Evolutionary conservation across 2,329 filamentous ascomycete species (phyloP).

Genomic region (Didymella segeticola): DNA sequence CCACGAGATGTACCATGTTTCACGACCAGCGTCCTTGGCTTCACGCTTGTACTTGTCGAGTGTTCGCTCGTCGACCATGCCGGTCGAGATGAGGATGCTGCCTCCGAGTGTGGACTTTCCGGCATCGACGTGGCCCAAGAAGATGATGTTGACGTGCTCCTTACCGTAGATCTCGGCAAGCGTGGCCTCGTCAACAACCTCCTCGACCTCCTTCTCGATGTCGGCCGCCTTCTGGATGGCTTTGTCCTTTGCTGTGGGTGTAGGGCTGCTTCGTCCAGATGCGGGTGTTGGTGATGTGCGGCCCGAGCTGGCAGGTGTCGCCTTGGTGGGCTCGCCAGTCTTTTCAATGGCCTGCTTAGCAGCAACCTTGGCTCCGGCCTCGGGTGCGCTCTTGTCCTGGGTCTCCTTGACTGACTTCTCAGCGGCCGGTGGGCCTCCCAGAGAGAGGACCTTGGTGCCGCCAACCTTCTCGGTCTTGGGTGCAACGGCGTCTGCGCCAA

Average conservation of each 20-base stretch:
- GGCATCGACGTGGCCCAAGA: conserved; percentile 97
- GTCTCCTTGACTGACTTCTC: conserved; percentile 59
- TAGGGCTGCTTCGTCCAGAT: conserved; percentile 83
- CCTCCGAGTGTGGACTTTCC: conserved; percentile 97
- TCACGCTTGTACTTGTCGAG: conserved; percentile 93
- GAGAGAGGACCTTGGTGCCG: conserved; percentile 75
- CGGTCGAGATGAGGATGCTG: conserved; percentile 88
- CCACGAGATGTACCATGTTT: conserved; percentile 99
- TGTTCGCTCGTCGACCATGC: conserved; percentile 99
- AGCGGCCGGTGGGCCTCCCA: conserved; percentile 63
- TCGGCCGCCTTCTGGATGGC: conserved; percentile 76
- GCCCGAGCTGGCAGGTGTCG: conserved; percentile 61
- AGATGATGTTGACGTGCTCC: conserved; percentile 92
- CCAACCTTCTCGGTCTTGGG: conserved; percentile 62
- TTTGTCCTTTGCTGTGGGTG: conserved; percentile 64
- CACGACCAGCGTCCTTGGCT: conserved; percentile 92
- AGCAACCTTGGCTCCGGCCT: conserved; percentile 81
- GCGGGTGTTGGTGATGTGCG: conserved; percentile 82
- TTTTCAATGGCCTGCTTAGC: conserved; percentile 93
- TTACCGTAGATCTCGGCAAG: conserved; percentile 97
- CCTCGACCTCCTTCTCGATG: conserved; percentile 80
- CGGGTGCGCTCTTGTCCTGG: conserved; percentile 56
- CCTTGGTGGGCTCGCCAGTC: conserved; percentile 71
- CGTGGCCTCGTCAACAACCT: conserved; percentile 81
- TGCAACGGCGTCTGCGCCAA: conserved; percentile 60